Evolutionary conservation across 805 yeast species (phyloP), one percentile per base, ranked within the genome.

Genomic region (Maudiozyma barnettii): DNA sequence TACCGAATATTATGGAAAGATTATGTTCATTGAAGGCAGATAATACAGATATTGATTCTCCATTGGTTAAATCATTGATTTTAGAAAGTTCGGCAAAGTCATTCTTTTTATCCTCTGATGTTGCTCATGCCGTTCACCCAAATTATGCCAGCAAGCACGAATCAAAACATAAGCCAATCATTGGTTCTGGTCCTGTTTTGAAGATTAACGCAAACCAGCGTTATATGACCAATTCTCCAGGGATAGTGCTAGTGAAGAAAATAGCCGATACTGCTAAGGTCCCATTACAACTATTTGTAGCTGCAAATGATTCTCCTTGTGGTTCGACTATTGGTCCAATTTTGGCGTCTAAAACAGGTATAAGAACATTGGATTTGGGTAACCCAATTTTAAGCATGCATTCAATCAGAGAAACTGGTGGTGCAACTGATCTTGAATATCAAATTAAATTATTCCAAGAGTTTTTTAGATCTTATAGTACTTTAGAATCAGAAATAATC

Each of bases 281-380:
- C n/a, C 96, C 97, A 16, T 67, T 91, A 51, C 99, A 91, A 66
- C 66, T 89, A 48, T 88, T 91, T 69, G 97, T 90, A n/a, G 95
- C 84, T 23, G 77, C 91, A 47, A 93, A 91, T 64, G 95, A 85
- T 60, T 81, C 95, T 2, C 87, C 96, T 2, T 91, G 98, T 67
- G 99, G 99, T 2, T 83, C 95, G 1, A 91, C 99, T 1, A 91
- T 91, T 59, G 99, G 98, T 1, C 98, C 98, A 19, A 85, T 90
- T 65, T 70, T 91, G 49, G 83, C 96, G 33, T 82, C 95, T 2
- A 84, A 84, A 55, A 74, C 89, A 36, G 98, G 98, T 45, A 75
- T 90, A 44, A 76, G 93, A 61, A 86, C 96, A 3, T 67, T 90
- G 51, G 98, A 90, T 65, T 67, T 90, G 45, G 98, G 98, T 49